Evolutionary conservation across 2,329 filamentous ascomycete genomes (phyloP), one percentile per base, ranked within the genome.

Genomic region (Fusarium oligoseptatum): DNA sequence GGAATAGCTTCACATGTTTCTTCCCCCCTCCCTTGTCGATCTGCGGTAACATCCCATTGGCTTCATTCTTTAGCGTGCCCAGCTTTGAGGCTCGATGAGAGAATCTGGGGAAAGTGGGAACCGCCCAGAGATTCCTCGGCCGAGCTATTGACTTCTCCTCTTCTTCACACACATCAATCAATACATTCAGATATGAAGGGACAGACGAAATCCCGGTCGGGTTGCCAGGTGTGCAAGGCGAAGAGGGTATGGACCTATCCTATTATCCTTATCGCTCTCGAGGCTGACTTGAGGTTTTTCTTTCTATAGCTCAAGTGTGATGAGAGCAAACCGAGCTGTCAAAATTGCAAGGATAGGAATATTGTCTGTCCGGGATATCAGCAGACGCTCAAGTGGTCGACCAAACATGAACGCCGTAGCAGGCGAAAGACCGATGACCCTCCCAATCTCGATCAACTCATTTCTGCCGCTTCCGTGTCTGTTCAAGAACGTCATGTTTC

Each of bases 371-470:
- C 71, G 8, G 71, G 71, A 11, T 73, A 73, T 12, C 71, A 73
- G 50, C 70, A 73, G 17, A 67, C 62, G 14, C 67, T 73, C 34
- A 73, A 73, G n/a, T 73, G 71, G 67, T 73, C 71, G 11, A 73
- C 71, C 22, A 73, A 73, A 7, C 66, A 73, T 37, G 71, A 73
- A 15, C 70, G 67, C 1, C 55, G 71, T 2, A 29, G 45, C 15
- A 62, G 7, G 60, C 52, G 10, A 27, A 70, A 50, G 12, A 24
- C 41, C 4, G 57, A 24, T 14, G 61, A 68, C 8, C 71, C 71
- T 5, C 71, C 71, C 11, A 67, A 41, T 22, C 66, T 73, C 15
- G 48, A 73, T 5, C 58, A 73, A 27, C 64, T 73, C 45, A 67
- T 73, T 12, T 61, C 43, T 36, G 71, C 70, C 6, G 71, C 71